Conservation (phyloP, 768 basidiomycete genomes). For the Psilocybe cubensis region DNA sequence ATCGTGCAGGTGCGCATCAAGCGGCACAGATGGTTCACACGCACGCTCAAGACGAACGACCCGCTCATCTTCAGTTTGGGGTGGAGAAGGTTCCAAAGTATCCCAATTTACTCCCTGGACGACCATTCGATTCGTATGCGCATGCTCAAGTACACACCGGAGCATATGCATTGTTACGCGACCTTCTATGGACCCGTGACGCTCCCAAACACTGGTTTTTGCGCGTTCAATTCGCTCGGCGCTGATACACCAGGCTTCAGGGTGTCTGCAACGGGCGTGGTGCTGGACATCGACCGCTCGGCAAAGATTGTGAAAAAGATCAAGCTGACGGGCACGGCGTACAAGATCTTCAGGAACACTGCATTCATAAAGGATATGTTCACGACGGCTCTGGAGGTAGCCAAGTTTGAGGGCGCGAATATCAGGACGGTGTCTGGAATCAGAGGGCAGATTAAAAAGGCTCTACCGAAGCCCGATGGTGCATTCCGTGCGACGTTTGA, state of each 20-base stretch:
- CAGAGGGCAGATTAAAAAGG: slow-evolving; percentile 96
- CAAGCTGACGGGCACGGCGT: slow-evolving; percentile 93
- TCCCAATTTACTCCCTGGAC: slow-evolving; percentile 95
- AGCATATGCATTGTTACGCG: slow-evolving; percentile 99
- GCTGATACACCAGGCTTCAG: slow-evolving; percentile 78
- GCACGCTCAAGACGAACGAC: slow-evolving; percentile 95
- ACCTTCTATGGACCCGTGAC: slow-evolving; percentile 96
- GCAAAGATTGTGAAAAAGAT: slow-evolving; percentile 98
- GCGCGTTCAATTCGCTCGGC: slow-evolving; percentile 88
- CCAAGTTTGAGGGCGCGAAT: slow-evolving; percentile 98
- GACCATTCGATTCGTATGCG: slow-evolving; percentile 99
- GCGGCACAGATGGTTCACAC: slow-evolving; percentile 91
- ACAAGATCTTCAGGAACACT: slow-evolving; percentile 99
- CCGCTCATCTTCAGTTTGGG: slow-evolving; percentile 97
- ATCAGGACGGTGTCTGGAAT: slow-evolving; percentile 95
- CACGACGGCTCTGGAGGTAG: slow-evolving; percentile 88
- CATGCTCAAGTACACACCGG: slow-evolving; percentile 99
- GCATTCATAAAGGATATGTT: slow-evolving; percentile 99
- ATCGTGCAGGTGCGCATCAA: slow-evolving; percentile 96
- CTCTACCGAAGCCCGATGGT: slow-evolving; percentile 92
- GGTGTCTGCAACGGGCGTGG: slow-evolving; percentile 91
- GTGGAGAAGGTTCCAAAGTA: slow-evolving; percentile 94
- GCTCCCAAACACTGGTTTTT: slow-evolving; percentile 94
- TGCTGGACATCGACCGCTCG: slow-evolving; percentile 90
- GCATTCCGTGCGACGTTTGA: slow-evolving; percentile 97